A percentile compares a stretch with the other conserved stretches of the same genome.
Evolutionary conservation across 225 moss, liverwort and hornwort species (phyloP).

Genomic region (Pleurozium schreberi): DNA sequence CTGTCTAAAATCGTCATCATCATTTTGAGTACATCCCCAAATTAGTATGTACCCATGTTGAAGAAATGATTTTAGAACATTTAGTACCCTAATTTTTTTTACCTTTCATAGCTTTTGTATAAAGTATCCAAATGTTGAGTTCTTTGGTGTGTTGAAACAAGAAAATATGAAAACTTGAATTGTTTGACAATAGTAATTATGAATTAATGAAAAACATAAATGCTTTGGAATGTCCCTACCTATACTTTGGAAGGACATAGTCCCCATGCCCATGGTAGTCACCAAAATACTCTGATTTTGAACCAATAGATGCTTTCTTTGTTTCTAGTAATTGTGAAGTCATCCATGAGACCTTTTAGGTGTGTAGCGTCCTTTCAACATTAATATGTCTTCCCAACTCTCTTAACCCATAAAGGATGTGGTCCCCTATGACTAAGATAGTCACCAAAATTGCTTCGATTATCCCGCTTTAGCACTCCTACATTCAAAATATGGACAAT

Average conservation of each 20-base stretch:
- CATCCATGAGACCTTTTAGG: background rate
- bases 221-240: background rate
- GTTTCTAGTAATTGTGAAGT: background rate
- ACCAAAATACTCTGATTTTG: background rate
- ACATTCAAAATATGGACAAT: too few species aligned
- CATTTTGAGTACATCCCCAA: background rate
- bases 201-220: background rate
- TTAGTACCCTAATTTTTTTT: too few species aligned
- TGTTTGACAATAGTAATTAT: rapidly evolving
- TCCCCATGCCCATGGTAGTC: rapidly evolving
- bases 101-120: background rate
- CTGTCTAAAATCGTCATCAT: rapidly evolving
- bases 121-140: rapidly evolving
- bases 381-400: too few species aligned
- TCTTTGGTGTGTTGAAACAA: rapidly evolving
- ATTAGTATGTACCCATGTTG: background rate
- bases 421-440: background rate
- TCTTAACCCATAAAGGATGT: background rate
- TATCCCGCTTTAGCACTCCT: too few species aligned
- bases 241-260: rapidly evolving
- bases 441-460: background rate
- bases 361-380: background rate
- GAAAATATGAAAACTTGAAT: too few species aligned
- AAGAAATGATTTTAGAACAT: background rate
- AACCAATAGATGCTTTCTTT: background rate